Evolutionary conservation across 352 stramenopile genomes (phyloP), one percentile per base, ranked within the genome.

Genomic region (Globisporangium rhizosaccharum): DNA sequence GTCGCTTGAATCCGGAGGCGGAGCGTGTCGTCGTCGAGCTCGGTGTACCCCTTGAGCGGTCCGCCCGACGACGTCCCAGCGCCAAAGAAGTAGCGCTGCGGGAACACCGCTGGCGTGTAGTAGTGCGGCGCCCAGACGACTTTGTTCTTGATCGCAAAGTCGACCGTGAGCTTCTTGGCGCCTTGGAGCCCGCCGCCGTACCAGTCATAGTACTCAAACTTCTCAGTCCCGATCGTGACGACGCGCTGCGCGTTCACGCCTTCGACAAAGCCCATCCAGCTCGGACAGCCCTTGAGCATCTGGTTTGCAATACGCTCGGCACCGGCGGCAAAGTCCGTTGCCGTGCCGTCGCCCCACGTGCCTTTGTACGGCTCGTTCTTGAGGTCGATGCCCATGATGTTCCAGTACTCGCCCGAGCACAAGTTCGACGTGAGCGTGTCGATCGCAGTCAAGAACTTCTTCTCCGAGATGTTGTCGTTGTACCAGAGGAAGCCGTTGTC

Each of bases 241-340:
- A 53, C 50, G 30, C 57, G 67, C 49, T 66, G 56, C 6, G 9
- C 59, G 48, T 74, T 72, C 17, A 77, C 56, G 12, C 70, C 70
- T 63, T 77, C 67, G 6, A 77, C 70, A 46, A 77, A 75, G 2
- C 61, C 70, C 53, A 77, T 61, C 70, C 70, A 77, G 18, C 70
- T 67, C 1, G 55, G 46, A 25, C 70, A 77, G 8, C 67, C 64
- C 15, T 72, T 48, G n/a, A 77, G 63, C 62, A 77, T 77, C 6
- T 64, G 63, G 33, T 67, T 25, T 15, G 62, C 70, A 37, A 77
- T 77, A 10, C 28, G 51, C 50, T 76, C 69, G 36, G 75, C 63
- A 10, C 69, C 69, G 41, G 75, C 61, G 44, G 75, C 57, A 39
- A 73, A 78, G 51, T 78, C 70, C 0, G 61, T 73, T 2, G 36